phyloP scores from a whole-genome alignment of 805 yeast genomes.

The Monosporozyma unispora region DNA sequence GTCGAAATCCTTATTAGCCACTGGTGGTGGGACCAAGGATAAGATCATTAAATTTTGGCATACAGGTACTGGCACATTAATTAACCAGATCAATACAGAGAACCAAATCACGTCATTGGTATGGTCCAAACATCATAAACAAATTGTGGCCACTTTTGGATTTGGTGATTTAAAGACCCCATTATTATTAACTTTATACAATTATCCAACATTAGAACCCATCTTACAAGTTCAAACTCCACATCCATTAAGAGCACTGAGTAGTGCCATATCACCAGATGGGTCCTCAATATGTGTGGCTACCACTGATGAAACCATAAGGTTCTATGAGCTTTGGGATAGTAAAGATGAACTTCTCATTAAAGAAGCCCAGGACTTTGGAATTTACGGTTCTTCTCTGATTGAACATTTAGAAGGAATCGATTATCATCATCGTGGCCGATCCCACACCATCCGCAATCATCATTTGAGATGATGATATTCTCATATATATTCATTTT shows the following conservation, averaged over 20 bases:
- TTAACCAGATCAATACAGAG: slow-evolving; percentile 46
- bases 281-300: slow-evolving; percentile 58
- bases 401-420: slow-evolving; percentile 55
- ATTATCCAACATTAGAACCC: slow-evolving; percentile 55
- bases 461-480: neutral
- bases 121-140: slow-evolving; percentile 61
- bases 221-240: slow-evolving; percentile 42
- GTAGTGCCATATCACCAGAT: slow-evolving; percentile 62
- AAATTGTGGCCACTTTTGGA: slow-evolving; percentile 75
- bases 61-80: slow-evolving; percentile 62
- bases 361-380: slow-evolving; percentile 34
- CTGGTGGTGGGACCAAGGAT: slow-evolving; percentile 88
- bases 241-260: slow-evolving; percentile 48
- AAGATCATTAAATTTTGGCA: slow-evolving; percentile 83
- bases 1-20: slow-evolving; percentile 69
- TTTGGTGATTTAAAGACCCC: slow-evolving; percentile 40
- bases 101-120: slow-evolving; percentile 72
- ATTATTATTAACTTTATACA: slow-evolving; percentile 47
- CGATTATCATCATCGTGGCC: neutral
- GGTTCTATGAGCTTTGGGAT: slow-evolving; percentile 70
- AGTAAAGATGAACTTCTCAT: slow-evolving; percentile 27
- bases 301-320: slow-evolving; percentile 65
- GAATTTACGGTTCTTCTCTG: slow-evolving; percentile 47
- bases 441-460: neutral
- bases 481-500: neutral